phyloP scores from a whole-genome alignment of 495 filamentous ascomycete genomes.

The Penicillium subrubescens region DNA sequence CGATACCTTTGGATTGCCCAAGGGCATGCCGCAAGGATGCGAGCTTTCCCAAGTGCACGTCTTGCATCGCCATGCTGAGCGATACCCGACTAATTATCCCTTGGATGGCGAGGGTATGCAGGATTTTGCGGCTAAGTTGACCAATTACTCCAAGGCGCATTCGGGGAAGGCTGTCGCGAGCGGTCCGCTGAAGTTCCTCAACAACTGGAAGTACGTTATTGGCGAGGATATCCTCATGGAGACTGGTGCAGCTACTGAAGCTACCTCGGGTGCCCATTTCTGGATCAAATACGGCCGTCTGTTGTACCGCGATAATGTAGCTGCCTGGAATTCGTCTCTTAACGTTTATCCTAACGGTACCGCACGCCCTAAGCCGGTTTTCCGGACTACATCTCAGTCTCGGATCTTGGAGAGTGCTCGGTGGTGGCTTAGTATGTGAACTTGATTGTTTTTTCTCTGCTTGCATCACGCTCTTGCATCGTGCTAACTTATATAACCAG shows the following conservation, averaged over 20 bases:
- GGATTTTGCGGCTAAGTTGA: constrained; percentile 47
- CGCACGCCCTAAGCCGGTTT: constrained; percentile 43
- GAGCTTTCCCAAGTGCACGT: constrained; percentile 53
- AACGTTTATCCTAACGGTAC: constrained; percentile 49
- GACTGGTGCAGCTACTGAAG: constrained; percentile 52
- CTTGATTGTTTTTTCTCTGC: background rate
- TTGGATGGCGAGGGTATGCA: constrained; percentile 51
- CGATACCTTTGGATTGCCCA: constrained; percentile 41
- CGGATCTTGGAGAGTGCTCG: constrained; percentile 52
- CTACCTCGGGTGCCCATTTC: constrained; percentile 49
- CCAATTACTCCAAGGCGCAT: constrained; percentile 45
- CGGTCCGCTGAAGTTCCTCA: constrained; percentile 53
- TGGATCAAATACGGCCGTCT: constrained; percentile 56
- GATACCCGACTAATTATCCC: constrained; percentile 43
- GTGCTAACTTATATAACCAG: constrained; percentile 21
- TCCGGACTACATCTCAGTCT: constrained; percentile 52
- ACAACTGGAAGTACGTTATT: constrained; percentile 51
- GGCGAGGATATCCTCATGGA: constrained; percentile 45
- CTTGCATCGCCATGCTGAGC: constrained; percentile 55
- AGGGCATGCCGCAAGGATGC: constrained; percentile 53
- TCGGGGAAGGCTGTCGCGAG: constrained; percentile 32
- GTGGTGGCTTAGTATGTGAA: constrained; percentile 43
- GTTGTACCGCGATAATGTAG: constrained; percentile 45
- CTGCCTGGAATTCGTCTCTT: constrained; percentile 45
- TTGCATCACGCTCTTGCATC: too few relatives aligned